Evolutionary conservation across 2,329 filamentous ascomycete genomes (phyloP), one percentile per base, ranked within the genome.

Genomic region (Cladorrhinum sp.): DNA sequence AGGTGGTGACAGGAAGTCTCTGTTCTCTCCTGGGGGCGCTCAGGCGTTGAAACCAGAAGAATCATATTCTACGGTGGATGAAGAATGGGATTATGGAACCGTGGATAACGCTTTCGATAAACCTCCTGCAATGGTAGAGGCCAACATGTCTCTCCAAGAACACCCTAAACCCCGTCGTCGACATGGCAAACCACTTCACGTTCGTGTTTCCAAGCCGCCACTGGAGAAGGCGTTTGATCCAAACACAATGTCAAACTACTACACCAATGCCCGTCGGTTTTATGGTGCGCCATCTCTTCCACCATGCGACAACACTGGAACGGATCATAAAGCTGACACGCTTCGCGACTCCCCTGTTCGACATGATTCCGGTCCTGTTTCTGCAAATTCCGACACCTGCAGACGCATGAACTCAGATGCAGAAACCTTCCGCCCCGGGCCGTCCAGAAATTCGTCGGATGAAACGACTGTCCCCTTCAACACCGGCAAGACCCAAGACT

Each of bases 41-140:
- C 83, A 85, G 64, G 81, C 76, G 1, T 77, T 80, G 16, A 73
- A 74, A 1, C 74, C 81, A 24, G 66, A 79, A n/a, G 72, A 73
- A 1, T 75, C 78, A 2, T 76, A 77, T 1, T 76, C 76, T 0
- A 68, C 81, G 61, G 77, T 78, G 12, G 79, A 80, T 59, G 85
- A 87, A 63, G 85, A 87, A 63, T 88, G 85, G 85, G 87, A 87
- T 62, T 88, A 88, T 63, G 86, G 83, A 67, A 87, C 85, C 1
- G 88, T 85, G 0, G 77, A 83, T 18, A 83, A 81, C 16, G 87
- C 88, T 64, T 85, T 87, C 12, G 76, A 84, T 59, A 75, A 79
- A 62, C 77, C 79, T 20, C 82, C 83, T 65, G 78, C 79, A 0
- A 81, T 85, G 67, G 84, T 84, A 50, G 82, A 87, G 2, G 83